A percentile compares a stretch with the other conserved stretches of the same genome.
Conservation (phyloP, 2,329 filamentous ascomycete genomes). For the Diplocarpon rosae region DNA sequence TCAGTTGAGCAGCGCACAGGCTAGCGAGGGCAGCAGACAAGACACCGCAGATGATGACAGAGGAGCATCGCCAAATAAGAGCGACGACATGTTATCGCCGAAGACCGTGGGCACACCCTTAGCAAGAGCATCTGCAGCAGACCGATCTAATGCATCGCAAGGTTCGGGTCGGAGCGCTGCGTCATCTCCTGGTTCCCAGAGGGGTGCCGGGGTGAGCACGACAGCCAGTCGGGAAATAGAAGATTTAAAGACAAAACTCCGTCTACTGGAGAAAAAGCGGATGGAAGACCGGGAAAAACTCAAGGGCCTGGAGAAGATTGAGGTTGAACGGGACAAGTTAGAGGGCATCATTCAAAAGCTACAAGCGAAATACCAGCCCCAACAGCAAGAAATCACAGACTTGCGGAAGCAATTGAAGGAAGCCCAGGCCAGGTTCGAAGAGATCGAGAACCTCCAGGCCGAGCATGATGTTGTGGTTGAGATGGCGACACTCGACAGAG, state of each 20-base stretch:
- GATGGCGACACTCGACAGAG: conserved; percentile 76
- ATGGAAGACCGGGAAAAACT: conserved; percentile 77
- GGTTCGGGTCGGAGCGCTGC: conserved; percentile 16
- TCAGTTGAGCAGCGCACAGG: conserved; percentile 23
- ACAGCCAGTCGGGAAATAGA: conserved; percentile 54
- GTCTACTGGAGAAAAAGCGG: conserved; percentile 78
- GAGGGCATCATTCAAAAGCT: conserved; percentile 83
- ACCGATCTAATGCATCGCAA: conserved; percentile 16
- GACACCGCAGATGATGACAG: conserved; percentile 22
- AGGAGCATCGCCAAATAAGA: conserved; percentile 37
- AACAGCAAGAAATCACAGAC: conserved; percentile 68
- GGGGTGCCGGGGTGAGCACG: conserved; percentile 17
- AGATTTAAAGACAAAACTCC: conserved; percentile 78
- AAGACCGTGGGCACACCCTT: conserved; percentile 23
- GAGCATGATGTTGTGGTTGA: conserved; percentile 81
- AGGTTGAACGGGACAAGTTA: conserved; percentile 66
- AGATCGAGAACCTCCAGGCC: conserved; percentile 62
- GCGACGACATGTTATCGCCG: conserved; percentile 28
- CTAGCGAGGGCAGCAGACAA: conserved; percentile 21
- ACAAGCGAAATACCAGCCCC: conserved; percentile 76
- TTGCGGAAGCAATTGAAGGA: conserved; percentile 71
- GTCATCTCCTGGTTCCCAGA: conserved; percentile 21
- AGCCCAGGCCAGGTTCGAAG: conserved; percentile 55
- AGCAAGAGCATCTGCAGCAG: conserved; percentile 18
- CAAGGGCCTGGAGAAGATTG: conserved; percentile 64